Percentiles rank a stretch among this genome's conserved stretches.
phyloP scores from a whole-genome alignment of 2,329 filamentous ascomycete genomes.

The Aspergillus vadensis region DNA sequence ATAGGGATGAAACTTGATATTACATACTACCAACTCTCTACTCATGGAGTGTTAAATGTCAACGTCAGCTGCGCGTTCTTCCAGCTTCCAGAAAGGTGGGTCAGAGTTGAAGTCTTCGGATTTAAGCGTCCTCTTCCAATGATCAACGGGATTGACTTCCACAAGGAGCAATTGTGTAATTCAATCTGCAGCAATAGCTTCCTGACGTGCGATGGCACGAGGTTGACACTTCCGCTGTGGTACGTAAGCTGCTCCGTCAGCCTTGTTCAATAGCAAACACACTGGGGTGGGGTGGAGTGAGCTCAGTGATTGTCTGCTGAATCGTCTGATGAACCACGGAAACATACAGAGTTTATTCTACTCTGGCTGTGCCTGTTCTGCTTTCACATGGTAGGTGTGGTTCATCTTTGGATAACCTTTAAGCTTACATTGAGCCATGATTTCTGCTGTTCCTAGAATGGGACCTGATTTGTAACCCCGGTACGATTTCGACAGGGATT shows the following conservation, averaged over 20 bases:
- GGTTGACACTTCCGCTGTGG: not conserved
- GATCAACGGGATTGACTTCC: not conserved
- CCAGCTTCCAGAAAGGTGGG: no score
- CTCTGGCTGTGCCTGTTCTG: no score
- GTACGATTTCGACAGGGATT: no score
- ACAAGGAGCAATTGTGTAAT: not conserved
- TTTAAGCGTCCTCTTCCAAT: not conserved
- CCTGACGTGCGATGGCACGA: not conserved
- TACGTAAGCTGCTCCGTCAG: not conserved
- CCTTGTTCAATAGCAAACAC: not conserved
- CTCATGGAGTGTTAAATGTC: no score
- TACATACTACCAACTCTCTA: no score
- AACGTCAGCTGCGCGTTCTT: no score
- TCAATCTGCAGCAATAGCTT: not conserved
- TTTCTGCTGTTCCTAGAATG: not conserved
- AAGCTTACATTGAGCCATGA: not conserved
- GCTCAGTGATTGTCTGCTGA: no score
- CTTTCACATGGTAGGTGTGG: not conserved
- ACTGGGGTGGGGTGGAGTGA: not conserved
- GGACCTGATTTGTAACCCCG: not conserved
- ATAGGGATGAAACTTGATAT: no score
- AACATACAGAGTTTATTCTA: no score
- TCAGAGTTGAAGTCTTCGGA: not conserved
- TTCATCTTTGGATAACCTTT: not conserved
- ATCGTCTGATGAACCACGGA: no score